phyloP scores from a whole-genome alignment of 768 basidiomycete species.

The Omphalotus guepiniiformis region DNA sequence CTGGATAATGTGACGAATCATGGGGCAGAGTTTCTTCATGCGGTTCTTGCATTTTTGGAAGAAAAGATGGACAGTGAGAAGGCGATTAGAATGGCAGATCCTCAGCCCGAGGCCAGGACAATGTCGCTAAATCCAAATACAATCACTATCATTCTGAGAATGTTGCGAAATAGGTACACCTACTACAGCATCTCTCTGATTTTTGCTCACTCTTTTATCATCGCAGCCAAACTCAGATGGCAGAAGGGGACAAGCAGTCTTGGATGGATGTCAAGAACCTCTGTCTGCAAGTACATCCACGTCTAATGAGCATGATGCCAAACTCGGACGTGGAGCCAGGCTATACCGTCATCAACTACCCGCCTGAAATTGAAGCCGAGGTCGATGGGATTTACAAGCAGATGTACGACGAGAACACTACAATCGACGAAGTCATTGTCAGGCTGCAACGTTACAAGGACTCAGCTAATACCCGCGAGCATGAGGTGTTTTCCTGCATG shows the following conservation, averaged over 20 bases:
- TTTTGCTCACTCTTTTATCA: slow-evolving; percentile 9
- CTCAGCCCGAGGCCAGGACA: slow-evolving; percentile 71
- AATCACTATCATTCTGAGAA: slow-evolving; percentile 88
- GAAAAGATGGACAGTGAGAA: slow-evolving; percentile 93
- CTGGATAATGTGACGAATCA: slow-evolving; percentile 80
- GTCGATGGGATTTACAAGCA: slow-evolving; percentile 95
- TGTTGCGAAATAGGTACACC: slow-evolving; percentile 72
- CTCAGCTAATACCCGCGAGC: slow-evolving; percentile 78
- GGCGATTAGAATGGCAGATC: slow-evolving; percentile 67
- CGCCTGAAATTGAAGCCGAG: slow-evolving; percentile 85
- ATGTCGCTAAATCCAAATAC: slow-evolving; percentile 86
- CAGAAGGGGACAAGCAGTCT: slow-evolving; percentile 74
- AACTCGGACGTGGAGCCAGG: slow-evolving; percentile 87
- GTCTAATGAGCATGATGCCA: slow-evolving; percentile 90
- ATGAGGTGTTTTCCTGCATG: slow-evolving; percentile 99
- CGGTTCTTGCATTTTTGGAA: slow-evolving; percentile 85
- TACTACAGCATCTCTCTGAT: not conserved
- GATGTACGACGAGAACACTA: slow-evolving; percentile 95
- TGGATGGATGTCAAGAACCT: slow-evolving; percentile 90
- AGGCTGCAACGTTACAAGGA: slow-evolving; percentile 84
- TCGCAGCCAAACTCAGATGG: slow-evolving; percentile 67
- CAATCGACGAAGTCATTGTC: slow-evolving; percentile 90
- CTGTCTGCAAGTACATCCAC: slow-evolving; percentile 92
- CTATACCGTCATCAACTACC: slow-evolving; percentile 82
- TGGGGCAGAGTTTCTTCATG: slow-evolving; percentile 81